A percentile compares a stretch with the other conserved stretches of the same genome.
phyloP scores from a whole-genome alignment of 331 rosid species.

The Rosa hybrid region DNA sequence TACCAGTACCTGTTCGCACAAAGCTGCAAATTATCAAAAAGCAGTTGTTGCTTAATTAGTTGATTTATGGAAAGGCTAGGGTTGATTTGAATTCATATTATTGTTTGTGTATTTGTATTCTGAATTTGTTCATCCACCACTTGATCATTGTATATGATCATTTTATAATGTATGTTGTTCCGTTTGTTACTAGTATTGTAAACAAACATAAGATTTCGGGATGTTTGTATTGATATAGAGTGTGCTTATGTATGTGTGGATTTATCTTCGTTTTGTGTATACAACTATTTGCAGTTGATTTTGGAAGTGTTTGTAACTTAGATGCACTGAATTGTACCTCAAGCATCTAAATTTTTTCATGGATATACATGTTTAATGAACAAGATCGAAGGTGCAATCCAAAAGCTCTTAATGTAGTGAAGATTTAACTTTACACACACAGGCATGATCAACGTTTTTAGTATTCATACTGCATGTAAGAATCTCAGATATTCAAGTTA shows the following conservation, averaged over 20 bases:
- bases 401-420: neutral
- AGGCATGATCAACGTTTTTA: neutral
- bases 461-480: too few species aligned
- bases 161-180: neutral
- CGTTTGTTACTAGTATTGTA: neutral
- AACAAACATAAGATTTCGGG: neutral
- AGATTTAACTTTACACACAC: too few species aligned
- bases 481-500: neutral
- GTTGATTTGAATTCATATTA: neutral
- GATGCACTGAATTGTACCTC: neutral
- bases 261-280: neutral
- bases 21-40: slow-evolving; percentile 6
- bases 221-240: neutral
- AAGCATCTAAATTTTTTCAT: neutral
- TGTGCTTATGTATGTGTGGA: slow-evolving; percentile 2
- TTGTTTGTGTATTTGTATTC: neutral
- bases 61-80: neutral
- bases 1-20: neutral
- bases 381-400: neutral
- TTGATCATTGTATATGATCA: neutral
- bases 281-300: neutral
- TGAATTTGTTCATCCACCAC: neutral
- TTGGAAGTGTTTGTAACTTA: neutral
- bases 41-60: slow-evolving; percentile 3
- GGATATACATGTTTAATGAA: neutral